Percentiles rank a stretch among this genome's conserved stretches.
phyloP scores from a whole-genome alignment of 441 rosid species.

The Corymbia calophylla region DNA sequence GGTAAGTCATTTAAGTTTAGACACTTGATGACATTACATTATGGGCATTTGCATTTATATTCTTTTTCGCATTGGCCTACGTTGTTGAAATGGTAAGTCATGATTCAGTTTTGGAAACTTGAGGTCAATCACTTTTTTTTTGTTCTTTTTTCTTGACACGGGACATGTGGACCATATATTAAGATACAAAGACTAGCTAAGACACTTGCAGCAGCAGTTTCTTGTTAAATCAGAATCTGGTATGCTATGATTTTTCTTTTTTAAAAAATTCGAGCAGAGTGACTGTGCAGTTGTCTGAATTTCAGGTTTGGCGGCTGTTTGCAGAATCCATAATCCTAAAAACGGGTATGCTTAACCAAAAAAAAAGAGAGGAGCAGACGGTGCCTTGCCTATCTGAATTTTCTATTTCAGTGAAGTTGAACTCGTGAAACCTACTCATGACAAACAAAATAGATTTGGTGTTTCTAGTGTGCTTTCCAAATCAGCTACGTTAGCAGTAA shows the following conservation, averaged over 20 bases:
- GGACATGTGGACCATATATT: too few relatives aligned
- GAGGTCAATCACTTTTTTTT: too few relatives aligned
- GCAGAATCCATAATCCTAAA: neutral
- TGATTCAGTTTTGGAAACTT: too few relatives aligned
- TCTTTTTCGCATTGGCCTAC: too few relatives aligned
- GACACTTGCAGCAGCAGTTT: too few relatives aligned
- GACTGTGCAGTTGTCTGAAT: neutral
- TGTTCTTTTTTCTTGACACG: too few relatives aligned
- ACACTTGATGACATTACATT: too few relatives aligned
- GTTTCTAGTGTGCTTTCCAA: neutral
- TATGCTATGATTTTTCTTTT: too few relatives aligned
- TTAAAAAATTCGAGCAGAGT: neutral
- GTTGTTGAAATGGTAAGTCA: too few relatives aligned
- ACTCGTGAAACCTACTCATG: neutral
- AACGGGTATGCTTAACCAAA: neutral
- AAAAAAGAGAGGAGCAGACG: neutral
- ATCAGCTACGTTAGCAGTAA: neutral
- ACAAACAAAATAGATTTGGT: neutral
- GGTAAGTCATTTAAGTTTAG: too few relatives aligned
- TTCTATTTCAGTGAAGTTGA: neutral
- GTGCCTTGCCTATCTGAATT: neutral
- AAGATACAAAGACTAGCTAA: too few relatives aligned
- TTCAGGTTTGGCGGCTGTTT: neutral
- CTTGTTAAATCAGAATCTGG: too few relatives aligned
- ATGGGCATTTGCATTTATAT: rapidly evolving